Evolutionary conservation across 106 monocot species (phyloP), one percentile per base, ranked within the genome.

Genomic region (Dendrobium nobile): DNA sequence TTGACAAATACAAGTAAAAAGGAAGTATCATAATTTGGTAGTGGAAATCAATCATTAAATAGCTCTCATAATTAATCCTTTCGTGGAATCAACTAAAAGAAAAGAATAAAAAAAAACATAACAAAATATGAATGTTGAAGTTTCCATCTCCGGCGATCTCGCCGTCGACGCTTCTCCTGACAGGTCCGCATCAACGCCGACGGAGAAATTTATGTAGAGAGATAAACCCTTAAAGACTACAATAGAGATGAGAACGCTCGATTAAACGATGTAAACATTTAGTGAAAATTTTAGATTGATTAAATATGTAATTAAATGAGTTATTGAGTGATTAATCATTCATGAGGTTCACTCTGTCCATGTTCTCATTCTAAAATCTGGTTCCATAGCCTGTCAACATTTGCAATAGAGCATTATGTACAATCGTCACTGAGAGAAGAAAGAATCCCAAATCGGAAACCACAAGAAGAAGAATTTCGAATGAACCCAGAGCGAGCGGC

Each of bases 401-500:
- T 48, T 47, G 76, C 15, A 76, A 76, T 20, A 48, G 44, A 47
- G 26, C 20, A 48, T 47, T 76, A 76, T 48, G 48, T 76, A 76
- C 76, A 76, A 47, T 76, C n/a, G 1, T 24, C 27, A 27, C 47
- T 33, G 0, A 10, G 54, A 54, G 24, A 64, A 31, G n/a, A 0
- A 80, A 54, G 58, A 80, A 70, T 9, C 67, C 0, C 17, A 61
- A 54, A 48, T 27, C 18, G 65, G 9, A 28, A 42, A 17, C 26
- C 37, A 54, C 42, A 33, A 51, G 41, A 9, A 67, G 45, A 33
- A 9, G 20, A 13, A 61, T 41, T 6, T 61, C n/a, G 26, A 20
- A 4, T 31, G 41, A 79, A 90, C 92, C 90, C 80, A 58, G 93
- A 87, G 19, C 89, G 89, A 41, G 74, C 48, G 19, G 84, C 82